These are phyloP conservation scores for Suillus fuscotomentosus DNA, from an alignment of 768 basidiomycete species.

Conservation along the genomic window DNA sequence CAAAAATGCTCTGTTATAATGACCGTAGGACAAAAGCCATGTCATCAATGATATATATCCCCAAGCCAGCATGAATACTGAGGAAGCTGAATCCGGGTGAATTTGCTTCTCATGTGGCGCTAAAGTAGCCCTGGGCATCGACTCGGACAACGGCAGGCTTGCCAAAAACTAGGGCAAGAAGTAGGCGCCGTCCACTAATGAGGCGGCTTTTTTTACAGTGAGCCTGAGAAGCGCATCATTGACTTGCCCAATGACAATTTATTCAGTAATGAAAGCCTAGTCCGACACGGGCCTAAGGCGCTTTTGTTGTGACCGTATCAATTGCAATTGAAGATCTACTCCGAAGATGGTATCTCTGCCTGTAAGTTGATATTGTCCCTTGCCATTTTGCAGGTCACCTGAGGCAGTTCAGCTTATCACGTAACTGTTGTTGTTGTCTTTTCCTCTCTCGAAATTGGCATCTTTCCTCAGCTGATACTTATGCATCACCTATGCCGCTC, in stretches of 20 bases:
- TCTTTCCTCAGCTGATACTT: slow-evolving; percentile 15
- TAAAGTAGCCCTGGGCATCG: background rate
- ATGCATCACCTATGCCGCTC: slow-evolving; percentile 17
- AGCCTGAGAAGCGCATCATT: background rate
- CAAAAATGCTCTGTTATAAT: background rate
- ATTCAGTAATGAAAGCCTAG: background rate
- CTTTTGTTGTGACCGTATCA: background rate
- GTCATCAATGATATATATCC: background rate
- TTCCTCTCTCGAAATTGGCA: slow-evolving; percentile 17
- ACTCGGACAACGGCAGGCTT: background rate
- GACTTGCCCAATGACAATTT: background rate
- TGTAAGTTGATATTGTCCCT: background rate
- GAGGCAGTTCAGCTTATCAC: slow-evolving; percentile 27
- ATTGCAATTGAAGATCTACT: background rate
- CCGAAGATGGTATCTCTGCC: slow-evolving; percentile 3
- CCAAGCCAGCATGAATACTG: background rate
- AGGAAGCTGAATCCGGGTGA: slow-evolving; percentile 1
- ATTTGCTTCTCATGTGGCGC: background rate
- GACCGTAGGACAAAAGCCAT: background rate
- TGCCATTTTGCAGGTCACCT: slow-evolving; percentile 11
- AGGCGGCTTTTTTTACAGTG: background rate
- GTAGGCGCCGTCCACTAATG: background rate
- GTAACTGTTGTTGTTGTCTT: slow-evolving; percentile 23
- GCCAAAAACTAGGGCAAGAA: background rate
- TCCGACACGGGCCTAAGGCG: background rate